Evolutionary conservation across 2,329 filamentous ascomycete species (phyloP).

Genomic region (Didymella glomerata): DNA sequence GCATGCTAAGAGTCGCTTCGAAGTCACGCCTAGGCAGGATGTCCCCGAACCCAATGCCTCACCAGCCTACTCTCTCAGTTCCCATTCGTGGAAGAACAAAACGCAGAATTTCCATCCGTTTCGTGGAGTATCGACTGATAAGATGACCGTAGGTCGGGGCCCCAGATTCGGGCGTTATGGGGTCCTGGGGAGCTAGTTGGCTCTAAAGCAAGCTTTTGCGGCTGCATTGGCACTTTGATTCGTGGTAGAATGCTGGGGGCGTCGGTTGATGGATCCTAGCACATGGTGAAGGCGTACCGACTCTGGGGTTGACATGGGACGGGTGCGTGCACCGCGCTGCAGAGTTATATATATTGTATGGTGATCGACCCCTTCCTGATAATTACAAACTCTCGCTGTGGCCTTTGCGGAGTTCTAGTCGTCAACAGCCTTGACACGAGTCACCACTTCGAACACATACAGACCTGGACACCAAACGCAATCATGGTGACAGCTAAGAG

Average conservation of each 20-base stretch:
- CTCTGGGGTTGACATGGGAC: constrained; percentile 35
- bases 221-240: constrained; percentile 39
- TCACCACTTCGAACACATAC: constrained; percentile 8
- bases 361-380: constrained; percentile 15
- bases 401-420: constrained; percentile 27
- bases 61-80: constrained; percentile 11
- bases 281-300: constrained; percentile 32
- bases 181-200: constrained; percentile 13
- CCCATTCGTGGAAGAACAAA: constrained; percentile 44
- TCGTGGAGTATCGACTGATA: constrained; percentile 25
- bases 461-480: constrained; percentile 18
- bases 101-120: constrained; percentile 22
- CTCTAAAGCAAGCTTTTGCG: constrained; percentile 33
- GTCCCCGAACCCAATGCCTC: constrained; percentile 19
- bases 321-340: constrained; percentile 24
- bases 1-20: constrained; percentile 25
- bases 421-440: constrained; percentile 16
- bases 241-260: constrained; percentile 39
- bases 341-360: constrained; percentile 33
- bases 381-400: constrained; percentile 29
- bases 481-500: constrained; percentile 50
- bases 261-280: constrained; percentile 23
- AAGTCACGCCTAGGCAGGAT: constrained; percentile 17
- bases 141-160: constrained; percentile 32
- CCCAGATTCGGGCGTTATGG: constrained; percentile 34